Conservation (phyloP, 352 stramenopile genomes). For the Phytophthora palmivora region DNA sequence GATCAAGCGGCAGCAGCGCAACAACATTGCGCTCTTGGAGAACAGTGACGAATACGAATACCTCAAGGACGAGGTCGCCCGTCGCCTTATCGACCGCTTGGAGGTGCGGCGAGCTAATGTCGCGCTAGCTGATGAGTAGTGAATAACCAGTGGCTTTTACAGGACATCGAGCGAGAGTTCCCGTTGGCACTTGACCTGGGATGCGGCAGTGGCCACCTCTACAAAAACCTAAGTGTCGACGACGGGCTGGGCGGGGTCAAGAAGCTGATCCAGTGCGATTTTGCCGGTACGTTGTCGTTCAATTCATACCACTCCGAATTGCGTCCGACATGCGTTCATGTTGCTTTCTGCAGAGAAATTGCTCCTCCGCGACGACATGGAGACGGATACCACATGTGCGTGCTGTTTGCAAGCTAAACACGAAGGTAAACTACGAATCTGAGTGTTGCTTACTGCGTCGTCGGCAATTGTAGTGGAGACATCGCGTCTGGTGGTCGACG, state of each 20-base stretch:
- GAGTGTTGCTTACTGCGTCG: conserved; percentile 6
- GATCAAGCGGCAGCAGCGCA: conserved; percentile 82
- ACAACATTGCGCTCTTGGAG: conserved; percentile 68
- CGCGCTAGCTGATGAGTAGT: neutral
- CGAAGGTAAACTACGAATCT: neutral
- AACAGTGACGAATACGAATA: conserved; percentile 87
- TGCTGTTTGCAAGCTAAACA: conserved; percentile 1
- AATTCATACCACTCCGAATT: neutral
- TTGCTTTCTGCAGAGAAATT: conserved; percentile 56
- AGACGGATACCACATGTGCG: conserved; percentile 34
- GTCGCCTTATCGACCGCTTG: conserved; percentile 82
- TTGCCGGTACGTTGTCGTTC: conserved; percentile 45
- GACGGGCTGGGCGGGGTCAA: conserved; percentile 78
- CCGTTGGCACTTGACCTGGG: conserved; percentile 82
- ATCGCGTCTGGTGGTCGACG: conserved; percentile 85
- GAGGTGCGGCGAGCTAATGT: conserved; percentile 45
- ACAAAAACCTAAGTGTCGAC: conserved; percentile 81
- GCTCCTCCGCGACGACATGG: conserved; percentile 65
- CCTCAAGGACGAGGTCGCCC: conserved; percentile 85
- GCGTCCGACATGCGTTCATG: conserved; percentile 7
- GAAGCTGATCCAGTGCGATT: conserved; percentile 81
- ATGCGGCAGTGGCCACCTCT: conserved; percentile 82
- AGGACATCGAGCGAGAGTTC: conserved; percentile 88
- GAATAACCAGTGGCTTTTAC: conserved; percentile 1
- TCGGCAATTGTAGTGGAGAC: conserved; percentile 59